phyloP scores from a whole-genome alignment of 2,329 filamentous ascomycete genomes.

The Aspergillus costaricaensis region DNA sequence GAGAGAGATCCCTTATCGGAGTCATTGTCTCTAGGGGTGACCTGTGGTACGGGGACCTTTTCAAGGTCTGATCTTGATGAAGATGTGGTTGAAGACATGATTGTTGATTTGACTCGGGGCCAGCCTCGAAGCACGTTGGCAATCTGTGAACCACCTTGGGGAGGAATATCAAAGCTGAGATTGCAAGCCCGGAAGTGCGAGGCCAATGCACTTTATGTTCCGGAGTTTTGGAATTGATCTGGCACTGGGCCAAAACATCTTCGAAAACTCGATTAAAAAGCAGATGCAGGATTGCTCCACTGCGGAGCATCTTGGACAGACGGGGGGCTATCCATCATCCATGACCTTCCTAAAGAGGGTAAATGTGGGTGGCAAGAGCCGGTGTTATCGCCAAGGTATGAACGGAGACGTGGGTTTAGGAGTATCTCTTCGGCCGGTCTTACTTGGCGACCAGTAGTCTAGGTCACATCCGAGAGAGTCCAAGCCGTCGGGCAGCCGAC shows the following conservation, averaged over 20 bases:
- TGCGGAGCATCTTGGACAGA: slow-evolving; percentile 1
- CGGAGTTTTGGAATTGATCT: slow-evolving; percentile 1
- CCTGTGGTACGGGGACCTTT: slow-evolving; percentile 6
- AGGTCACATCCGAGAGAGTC: slow-evolving; percentile 4
- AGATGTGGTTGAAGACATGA: slow-evolving; percentile 2
- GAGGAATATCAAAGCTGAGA: neutral
- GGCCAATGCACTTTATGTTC: neutral
- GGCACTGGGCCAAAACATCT: neutral
- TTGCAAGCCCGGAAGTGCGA: neutral
- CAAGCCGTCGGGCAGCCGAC: slow-evolving; percentile 4
- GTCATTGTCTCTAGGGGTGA: neutral
- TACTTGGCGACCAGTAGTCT: slow-evolving; percentile 6
- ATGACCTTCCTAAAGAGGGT: slow-evolving; percentile 5
- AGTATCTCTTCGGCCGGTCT: slow-evolving; percentile 1
- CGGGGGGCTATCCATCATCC: neutral
- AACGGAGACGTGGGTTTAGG: neutral
- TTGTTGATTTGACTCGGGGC: slow-evolving; percentile 1
- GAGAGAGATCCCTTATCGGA: neutral
- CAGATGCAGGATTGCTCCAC: slow-evolving; percentile 1
- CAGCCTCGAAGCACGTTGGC: slow-evolving; percentile 7
- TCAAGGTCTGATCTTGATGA: neutral
- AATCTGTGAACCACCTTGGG: neutral
- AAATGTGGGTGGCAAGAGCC: slow-evolving; percentile 6
- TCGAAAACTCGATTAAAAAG: slow-evolving; percentile 1
- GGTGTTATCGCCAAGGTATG: slow-evolving; percentile 1